Evolutionary conservation across 164 flowering plant genomes (phyloP).

Genomic region (Akebia trifoliata): DNA sequence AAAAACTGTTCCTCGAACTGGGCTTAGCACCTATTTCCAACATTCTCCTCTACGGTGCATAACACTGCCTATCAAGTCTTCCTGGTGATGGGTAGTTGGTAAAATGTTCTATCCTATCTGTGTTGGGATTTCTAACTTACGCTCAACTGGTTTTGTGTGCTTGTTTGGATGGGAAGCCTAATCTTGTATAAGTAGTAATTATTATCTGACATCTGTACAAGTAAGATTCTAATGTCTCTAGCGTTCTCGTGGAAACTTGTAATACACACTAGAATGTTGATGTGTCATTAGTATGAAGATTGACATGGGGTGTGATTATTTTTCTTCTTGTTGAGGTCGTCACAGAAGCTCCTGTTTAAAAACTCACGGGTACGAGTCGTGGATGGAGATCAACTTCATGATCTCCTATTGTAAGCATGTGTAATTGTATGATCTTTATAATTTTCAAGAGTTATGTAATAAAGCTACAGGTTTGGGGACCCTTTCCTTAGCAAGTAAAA

Average conservation of each 20-base stretch:
- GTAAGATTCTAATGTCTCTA: background rate
- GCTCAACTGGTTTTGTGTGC: background rate
- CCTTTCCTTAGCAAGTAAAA: too few relatives aligned
- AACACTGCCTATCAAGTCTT: too few relatives aligned
- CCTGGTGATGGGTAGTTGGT: too few relatives aligned
- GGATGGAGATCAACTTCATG: background rate
- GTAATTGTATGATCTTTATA: background rate
- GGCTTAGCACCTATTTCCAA: background rate
- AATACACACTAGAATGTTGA: background rate
- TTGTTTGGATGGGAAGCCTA: background rate
- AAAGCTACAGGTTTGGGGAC: too few relatives aligned
- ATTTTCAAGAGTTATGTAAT: too few relatives aligned
- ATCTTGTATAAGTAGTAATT: background rate
- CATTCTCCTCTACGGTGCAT: too few relatives aligned
- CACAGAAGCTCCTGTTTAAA: background rate
- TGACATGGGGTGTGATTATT: too few relatives aligned
- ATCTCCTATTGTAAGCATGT: conserved; percentile 5
- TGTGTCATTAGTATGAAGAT: background rate
- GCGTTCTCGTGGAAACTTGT: too few relatives aligned
- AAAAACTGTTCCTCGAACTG: background rate
- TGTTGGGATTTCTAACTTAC: background rate
- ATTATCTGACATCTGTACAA: conserved; percentile 1
- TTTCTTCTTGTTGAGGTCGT: background rate
- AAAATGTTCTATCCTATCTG: too few relatives aligned
- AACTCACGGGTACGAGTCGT: background rate